Conservation (phyloP, 768 basidiomycete genomes). For the Suillus lakei region DNA sequence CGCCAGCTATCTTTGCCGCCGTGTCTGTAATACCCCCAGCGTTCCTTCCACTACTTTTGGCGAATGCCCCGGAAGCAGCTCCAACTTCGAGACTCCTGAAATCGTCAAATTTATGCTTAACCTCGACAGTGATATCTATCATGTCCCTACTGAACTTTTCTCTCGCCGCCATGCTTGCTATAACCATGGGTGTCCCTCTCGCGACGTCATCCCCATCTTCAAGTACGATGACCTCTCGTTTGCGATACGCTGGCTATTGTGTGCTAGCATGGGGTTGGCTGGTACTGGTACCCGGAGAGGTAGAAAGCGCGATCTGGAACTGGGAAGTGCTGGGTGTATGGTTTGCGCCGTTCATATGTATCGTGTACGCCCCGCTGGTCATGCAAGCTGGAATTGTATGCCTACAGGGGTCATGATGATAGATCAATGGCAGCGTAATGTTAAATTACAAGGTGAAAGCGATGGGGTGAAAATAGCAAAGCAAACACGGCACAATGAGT, state of each 20-base stretch:
- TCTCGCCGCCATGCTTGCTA: conserved; percentile 73
- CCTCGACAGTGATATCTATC: conserved; percentile 86
- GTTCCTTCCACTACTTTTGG: conserved; percentile 34
- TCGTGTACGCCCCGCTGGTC: conserved; percentile 77
- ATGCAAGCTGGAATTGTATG: conserved; percentile 71
- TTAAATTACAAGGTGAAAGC: background rate
- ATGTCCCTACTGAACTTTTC: conserved; percentile 93
- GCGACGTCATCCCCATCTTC: conserved; percentile 36
- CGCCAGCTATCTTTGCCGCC: conserved; percentile 33
- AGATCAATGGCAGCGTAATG: background rate
- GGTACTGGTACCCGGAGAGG: conserved; percentile 48
- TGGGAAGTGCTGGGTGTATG: conserved; percentile 83
- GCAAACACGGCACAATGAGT: background rate
- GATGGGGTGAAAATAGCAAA: background rate
- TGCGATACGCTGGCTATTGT: conserved; percentile 44
- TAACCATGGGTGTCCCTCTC: conserved; percentile 71
- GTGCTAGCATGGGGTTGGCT: conserved; percentile 64
- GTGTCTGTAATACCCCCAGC: conserved; percentile 38
- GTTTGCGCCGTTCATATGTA: conserved; percentile 82
- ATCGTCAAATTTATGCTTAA: conserved; percentile 77
- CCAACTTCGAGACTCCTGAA: conserved; percentile 60
- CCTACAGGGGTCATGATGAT: conserved; percentile 35
- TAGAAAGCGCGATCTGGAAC: conserved; percentile 62
- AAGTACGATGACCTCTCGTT: conserved; percentile 30
- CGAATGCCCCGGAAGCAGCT: conserved; percentile 33